These are phyloP conservation scores for Acacia pycnantha DNA, from an alignment of 331 rosid genomes.

Conservation along the genomic window DNA sequence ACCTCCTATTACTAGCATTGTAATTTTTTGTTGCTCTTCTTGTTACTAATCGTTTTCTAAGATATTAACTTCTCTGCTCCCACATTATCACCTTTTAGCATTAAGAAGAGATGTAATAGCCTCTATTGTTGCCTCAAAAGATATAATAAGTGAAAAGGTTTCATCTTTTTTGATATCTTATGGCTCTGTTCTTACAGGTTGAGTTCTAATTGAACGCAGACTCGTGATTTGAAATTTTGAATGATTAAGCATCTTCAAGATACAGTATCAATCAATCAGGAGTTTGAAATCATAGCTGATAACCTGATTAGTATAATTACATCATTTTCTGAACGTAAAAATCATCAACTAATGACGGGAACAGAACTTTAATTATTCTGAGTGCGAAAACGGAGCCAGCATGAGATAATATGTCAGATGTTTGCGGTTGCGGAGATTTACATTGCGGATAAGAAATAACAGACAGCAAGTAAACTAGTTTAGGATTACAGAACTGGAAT, in stretches of 20 bases:
- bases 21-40: background rate
- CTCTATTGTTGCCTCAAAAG: background rate
- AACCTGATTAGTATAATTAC: background rate
- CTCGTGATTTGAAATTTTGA: background rate
- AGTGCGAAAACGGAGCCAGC: conserved; percentile 9
- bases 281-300: background rate
- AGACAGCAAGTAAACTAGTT: conserved; percentile 39
- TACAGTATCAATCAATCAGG: background rate
- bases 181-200: background rate
- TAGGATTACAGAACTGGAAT: conserved; percentile 18
- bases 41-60: background rate
- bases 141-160: background rate
- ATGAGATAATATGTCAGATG: conserved; percentile 9
- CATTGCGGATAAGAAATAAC: conserved; percentile 10
- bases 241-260: background rate
- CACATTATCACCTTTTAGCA: background rate
- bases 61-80: background rate
- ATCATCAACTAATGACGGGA: background rate
- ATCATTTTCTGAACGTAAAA: background rate
- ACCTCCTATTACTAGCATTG: conserved; percentile 27
- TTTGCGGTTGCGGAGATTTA: conserved; percentile 11
- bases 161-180: background rate
- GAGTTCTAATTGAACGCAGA: background rate
- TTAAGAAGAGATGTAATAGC: background rate
- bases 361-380: background rate